phyloP scores from a whole-genome alignment of 2,329 filamentous ascomycete species.

The Helminthosporium solani region DNA sequence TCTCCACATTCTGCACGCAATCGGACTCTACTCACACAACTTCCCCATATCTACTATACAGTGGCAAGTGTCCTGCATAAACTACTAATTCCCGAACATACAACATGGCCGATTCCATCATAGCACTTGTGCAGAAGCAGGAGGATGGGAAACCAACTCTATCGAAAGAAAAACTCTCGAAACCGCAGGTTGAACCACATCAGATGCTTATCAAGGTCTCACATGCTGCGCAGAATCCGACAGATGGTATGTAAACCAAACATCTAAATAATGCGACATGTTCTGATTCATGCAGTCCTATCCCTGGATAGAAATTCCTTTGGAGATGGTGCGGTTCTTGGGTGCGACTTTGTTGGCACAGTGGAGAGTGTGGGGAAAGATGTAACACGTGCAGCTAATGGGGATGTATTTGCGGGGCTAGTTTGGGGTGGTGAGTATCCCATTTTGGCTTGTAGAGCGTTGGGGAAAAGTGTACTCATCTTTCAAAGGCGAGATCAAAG shows the following conservation, averaged over 20 bases:
- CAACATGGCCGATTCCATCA: background rate
- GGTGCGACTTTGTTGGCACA: constrained; percentile 43
- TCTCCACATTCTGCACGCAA: too few relatives aligned
- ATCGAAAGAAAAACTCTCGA: constrained; percentile 6
- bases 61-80: background rate
- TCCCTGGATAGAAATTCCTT: constrained; percentile 35
- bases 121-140: constrained; percentile 14
- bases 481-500: constrained; percentile 25
- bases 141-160: constrained; percentile 6
- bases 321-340: constrained; percentile 41
- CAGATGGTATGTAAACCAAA: constrained; percentile 14
- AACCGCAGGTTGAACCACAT: constrained; percentile 8
- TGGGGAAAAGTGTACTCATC: background rate
- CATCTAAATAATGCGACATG: background rate
- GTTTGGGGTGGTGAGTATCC: constrained; percentile 36
- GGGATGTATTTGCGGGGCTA: constrained; percentile 35
- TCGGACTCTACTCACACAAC: too few relatives aligned
- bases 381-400: constrained; percentile 25
- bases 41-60: too few relatives aligned
- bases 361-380: constrained; percentile 37
- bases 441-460: background rate
- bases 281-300: constrained; percentile 12
- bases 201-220: constrained; percentile 17
- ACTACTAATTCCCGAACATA: background rate
- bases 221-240: constrained; percentile 22